Evolutionary conservation across 805 yeast species (phyloP), one percentile per base, ranked within the genome.

Genomic region (Spathaspora arborariae): DNA sequence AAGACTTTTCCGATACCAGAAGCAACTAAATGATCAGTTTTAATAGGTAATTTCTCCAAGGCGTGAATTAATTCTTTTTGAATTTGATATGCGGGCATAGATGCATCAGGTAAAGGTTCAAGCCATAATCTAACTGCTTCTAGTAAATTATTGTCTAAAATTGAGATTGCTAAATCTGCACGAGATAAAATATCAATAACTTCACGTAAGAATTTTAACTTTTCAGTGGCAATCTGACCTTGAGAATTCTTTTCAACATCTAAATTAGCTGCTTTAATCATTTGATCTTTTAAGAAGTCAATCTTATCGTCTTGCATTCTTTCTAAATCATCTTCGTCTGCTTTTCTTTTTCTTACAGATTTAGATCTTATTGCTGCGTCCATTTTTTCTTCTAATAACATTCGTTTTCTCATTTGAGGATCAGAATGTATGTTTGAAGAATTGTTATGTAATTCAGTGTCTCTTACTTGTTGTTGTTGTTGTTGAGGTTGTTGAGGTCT

Each of bases 91-190:
- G 96, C 91, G n/a, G 99, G 99, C 68, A 94, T 76, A 9, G 97
- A 88, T 40, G 95, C 96, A 74, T 95, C 98, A 3, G 99, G 99
- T 57, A 94, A 76, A 24, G 99, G 99, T 66, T 94, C 99, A 48
- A 94, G 75, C 99, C 99, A 94, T 63, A 89, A 84, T 56, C 98
- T 79, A 21, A 94, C 91, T 43, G 96, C 92, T 58, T 92, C 97
- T 49, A 94, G 74, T 56, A 94, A 67, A 65, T 94, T 94, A 64
- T 94, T 94, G 70, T 94, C 99, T 59, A 94, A 75, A 49, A 94
- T 88, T 22, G 96, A 85, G 60, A 92, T 96, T 27, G 96, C 91
- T 56, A 94, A 74, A 62, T 85, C 86, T 2, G 89, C 89, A 69
- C 89, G 85, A 21, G 88, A 75, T 58, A 94, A 70, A 2, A 87